Evolutionary conservation across 192 early-diverging fungal species (phyloP).

Genomic region (Linnemannia zychae): DNA sequence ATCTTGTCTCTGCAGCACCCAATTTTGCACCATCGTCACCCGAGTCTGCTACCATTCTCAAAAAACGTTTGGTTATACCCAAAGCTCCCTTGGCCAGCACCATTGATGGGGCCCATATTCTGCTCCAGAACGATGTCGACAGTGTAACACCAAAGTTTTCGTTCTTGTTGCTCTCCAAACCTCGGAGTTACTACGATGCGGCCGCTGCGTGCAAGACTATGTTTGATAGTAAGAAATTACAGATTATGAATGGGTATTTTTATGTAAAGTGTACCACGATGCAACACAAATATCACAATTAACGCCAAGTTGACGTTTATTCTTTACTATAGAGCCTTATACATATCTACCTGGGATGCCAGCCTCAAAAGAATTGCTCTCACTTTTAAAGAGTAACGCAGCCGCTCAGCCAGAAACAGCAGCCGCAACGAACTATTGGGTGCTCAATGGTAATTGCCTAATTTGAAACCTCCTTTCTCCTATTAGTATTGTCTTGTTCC

Average conservation of each 20-base stretch:
- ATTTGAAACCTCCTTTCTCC: background rate
- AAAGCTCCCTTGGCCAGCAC: conserved; percentile 15
- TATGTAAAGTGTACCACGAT: too few species aligned
- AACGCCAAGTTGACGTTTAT: background rate
- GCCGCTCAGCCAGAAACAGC: conserved; percentile 4
- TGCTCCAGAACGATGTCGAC: conserved; percentile 40
- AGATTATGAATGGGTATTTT: background rate
- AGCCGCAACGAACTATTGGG: conserved; percentile 15
- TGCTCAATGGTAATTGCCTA: background rate
- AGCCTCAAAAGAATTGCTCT: background rate
- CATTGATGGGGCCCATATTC: conserved; percentile 29
- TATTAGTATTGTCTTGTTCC: background rate
- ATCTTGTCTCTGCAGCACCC: background rate
- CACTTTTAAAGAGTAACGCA: conserved; percentile 5
- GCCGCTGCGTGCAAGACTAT: conserved; percentile 12
- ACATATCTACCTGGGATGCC: background rate
- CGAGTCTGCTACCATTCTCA: conserved; percentile 5
- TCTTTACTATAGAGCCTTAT: background rate
- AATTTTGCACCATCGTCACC: background rate
- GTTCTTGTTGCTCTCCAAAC: conserved; percentile 29
- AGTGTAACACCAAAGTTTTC: conserved; percentile 9
- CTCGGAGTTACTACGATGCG: conserved; percentile 12
- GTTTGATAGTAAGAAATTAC: conserved; percentile 7
- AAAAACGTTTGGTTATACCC: conserved; percentile 1
- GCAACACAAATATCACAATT: background rate